Evolutionary conservation across 768 basidiomycete species (phyloP), one percentile per base, ranked within the genome.

Genomic region (Auriculariales sp.): DNA sequence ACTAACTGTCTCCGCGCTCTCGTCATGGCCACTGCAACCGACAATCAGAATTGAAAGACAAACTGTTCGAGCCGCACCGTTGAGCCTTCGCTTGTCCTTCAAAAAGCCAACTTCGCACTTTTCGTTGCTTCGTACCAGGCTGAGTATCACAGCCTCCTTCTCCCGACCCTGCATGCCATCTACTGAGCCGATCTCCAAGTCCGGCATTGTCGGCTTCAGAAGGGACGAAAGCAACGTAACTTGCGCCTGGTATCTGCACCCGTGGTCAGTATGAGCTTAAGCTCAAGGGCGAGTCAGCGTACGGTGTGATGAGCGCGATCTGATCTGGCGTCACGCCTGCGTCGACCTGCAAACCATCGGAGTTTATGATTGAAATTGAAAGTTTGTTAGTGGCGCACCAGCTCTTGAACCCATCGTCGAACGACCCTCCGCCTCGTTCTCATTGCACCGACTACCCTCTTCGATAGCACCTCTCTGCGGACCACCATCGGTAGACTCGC

Each of bases 151-250:
- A 0, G 91, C 91, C 49, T 98, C 90, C 56, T 90, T 90, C 62
- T 99, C 94, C 46, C 95, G 77, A 0, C 94, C 94, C 68, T 99
- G 95, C 81, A 97, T 87, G 0, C 92, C 91, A 59, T 98, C 95
- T 1, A 98, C 92, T 0, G 85, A 89, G 1, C 93, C 95, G 36
- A 95, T 89, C 56, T 97, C 92, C 1, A 98, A 72, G 17, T 46
- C 53, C 9, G 42, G 49, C 24, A 68, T 67, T 0, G 69, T 62
- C 0, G 83, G 79, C 22, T 83, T 78, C 17, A 99, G 67, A 35
- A 90, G 67, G 0, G 83, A 79, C 0, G 87, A 77, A 32, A 98
- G 69, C 1, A 92, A 71, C 2, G 83, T 77, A 3, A 98, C 93
- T 63, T 99, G 95, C 0, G 92, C 88, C 68, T 95, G 91, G 64